Evolutionary conservation across 352 stramenopile genomes (phyloP).

Genomic region (Phytophthora ohioensis): DNA sequence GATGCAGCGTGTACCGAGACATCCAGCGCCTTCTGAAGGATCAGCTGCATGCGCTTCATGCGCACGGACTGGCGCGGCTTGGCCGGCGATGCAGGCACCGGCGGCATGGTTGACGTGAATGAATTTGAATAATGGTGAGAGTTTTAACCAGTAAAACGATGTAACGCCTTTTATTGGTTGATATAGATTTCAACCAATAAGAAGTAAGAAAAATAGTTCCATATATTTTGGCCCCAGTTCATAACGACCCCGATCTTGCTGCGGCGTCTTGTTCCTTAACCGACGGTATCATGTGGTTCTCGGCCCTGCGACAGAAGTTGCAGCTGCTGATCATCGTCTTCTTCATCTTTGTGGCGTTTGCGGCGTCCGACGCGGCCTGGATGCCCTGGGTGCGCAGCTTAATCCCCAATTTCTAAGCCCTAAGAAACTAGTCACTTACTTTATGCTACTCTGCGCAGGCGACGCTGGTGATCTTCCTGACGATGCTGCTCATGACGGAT

Average conservation of each 20-base stretch:
- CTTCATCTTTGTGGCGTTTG: slow-evolving; percentile 87
- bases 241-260: slow-evolving; percentile 30
- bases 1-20: slow-evolving; percentile 63
- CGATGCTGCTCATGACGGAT: slow-evolving; percentile 76
- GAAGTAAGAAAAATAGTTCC: not conserved
- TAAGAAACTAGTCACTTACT: not conserved
- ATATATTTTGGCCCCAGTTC: not conserved
- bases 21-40: slow-evolving; percentile 73
- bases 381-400: slow-evolving; percentile 79
- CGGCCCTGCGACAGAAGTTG: slow-evolving; percentile 77
- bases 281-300: slow-evolving; percentile 70
- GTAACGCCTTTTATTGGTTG: not conserved
- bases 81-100: slow-evolving; percentile 22
- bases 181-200: not conserved
- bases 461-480: slow-evolving; percentile 80
- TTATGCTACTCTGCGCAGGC: slow-evolving; percentile 44
- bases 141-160: slow-evolving; percentile 27
- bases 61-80: slow-evolving; percentile 39
- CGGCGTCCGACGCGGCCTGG: slow-evolving; percentile 74
- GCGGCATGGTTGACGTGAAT: slow-evolving; percentile 6
- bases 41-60: slow-evolving; percentile 68
- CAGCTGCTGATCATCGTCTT: slow-evolving; percentile 85
- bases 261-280: slow-evolving; percentile 7
- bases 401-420: not conserved
- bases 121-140: slow-evolving; percentile 24